These are phyloP conservation scores for Debaryomyces subglobosus DNA, from an alignment of 1,139 yeast species.

Conservation along the genomic window DNA sequence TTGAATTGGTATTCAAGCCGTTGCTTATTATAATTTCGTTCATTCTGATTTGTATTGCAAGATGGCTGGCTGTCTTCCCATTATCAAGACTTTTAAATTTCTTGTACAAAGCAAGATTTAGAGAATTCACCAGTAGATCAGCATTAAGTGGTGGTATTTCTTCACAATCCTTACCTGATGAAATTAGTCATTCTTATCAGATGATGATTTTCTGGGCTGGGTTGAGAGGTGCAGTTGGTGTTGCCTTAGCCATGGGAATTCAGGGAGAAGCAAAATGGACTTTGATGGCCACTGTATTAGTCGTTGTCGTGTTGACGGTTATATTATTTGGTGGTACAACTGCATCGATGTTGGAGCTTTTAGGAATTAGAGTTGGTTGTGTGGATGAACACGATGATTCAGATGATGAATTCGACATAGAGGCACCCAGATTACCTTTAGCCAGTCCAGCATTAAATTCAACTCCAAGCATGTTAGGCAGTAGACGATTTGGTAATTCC, in stretches of 20 bases:
- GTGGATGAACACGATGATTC: conserved; percentile 72
- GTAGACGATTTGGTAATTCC: conserved; percentile 31
- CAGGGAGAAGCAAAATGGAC: conserved; percentile 94
- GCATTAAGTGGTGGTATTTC: conserved; percentile 45
- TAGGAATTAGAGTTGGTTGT: conserved; percentile 91
- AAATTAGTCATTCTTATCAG: conserved; percentile 92
- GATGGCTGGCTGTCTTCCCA: conserved; percentile 98
- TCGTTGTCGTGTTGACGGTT: conserved; percentile 94
- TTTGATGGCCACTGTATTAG: conserved; percentile 88
- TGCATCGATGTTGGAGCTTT: conserved; percentile 94
- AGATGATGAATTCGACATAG: conserved; percentile 95
- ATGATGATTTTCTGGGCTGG: conserved; percentile 99
- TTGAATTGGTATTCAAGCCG: conserved; percentile 92
- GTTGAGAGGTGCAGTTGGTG: conserved; percentile 98
- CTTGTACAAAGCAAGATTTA: conserved; percentile 60
- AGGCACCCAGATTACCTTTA: conserved; percentile 59
- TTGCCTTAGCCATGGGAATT: conserved; percentile 95
- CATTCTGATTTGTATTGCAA: conserved; percentile 86
- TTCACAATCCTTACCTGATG: conserved; percentile 65
- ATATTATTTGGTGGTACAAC: conserved; percentile 98
- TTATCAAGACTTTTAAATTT: conserved; percentile 83
- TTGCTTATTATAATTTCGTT: conserved; percentile 87
- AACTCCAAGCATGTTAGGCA: conserved; percentile 27
- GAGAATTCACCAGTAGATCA: conserved; percentile 35
- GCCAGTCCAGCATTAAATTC: conserved; percentile 17